These are phyloP conservation scores for Torrubiellomyces zombiae DNA, from an alignment of 2,329 filamentous ascomycete species.

Conservation along the genomic window DNA sequence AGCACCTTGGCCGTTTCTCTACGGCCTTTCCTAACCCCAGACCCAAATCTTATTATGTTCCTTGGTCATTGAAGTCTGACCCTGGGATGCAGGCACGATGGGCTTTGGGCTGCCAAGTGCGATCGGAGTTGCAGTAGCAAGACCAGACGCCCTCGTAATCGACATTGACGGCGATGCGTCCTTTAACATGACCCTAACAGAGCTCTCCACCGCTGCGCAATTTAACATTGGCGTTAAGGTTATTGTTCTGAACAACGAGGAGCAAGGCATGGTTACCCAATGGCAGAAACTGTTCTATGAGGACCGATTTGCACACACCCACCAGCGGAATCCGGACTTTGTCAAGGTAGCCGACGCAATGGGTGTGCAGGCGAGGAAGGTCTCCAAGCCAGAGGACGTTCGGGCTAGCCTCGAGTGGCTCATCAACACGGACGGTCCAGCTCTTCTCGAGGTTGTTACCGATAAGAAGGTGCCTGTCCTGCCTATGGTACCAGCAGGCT, in stretches of 20 bases:
- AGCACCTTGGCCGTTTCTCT: no score
- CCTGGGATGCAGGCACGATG: no score
- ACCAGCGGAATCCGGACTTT: conserved; percentile 89
- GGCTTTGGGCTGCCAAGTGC: not conserved
- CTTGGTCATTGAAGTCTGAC: no score
- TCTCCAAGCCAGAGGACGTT: no score
- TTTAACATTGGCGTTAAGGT: conserved; percentile 95
- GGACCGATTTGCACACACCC: conserved; percentile 78
- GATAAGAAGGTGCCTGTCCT: conserved; percentile 89
- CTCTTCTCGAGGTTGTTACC: conserved; percentile 78
- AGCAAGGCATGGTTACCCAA: conserved; percentile 96
- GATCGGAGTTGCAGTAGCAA: conserved; percentile 69
- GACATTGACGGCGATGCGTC: conserved; percentile 98
- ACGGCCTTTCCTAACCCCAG: no score
- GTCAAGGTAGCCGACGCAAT: conserved; percentile 36
- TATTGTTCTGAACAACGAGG: conserved; percentile 36
- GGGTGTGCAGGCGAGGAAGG: no score
- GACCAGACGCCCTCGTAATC: conserved; percentile 63
- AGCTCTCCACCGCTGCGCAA: conserved; percentile 80
- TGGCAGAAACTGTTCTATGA: conserved; percentile 97
- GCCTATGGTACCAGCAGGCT: conserved; percentile 87
- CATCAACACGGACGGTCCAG: conserved; percentile 73
- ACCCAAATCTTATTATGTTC: no score
- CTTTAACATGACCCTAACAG: conserved; percentile 94
- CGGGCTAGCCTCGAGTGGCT: conserved; percentile 81